These are phyloP conservation scores for Amanita rubescens DNA, from an alignment of 768 basidiomycete genomes.

Conservation along the genomic window DNA sequence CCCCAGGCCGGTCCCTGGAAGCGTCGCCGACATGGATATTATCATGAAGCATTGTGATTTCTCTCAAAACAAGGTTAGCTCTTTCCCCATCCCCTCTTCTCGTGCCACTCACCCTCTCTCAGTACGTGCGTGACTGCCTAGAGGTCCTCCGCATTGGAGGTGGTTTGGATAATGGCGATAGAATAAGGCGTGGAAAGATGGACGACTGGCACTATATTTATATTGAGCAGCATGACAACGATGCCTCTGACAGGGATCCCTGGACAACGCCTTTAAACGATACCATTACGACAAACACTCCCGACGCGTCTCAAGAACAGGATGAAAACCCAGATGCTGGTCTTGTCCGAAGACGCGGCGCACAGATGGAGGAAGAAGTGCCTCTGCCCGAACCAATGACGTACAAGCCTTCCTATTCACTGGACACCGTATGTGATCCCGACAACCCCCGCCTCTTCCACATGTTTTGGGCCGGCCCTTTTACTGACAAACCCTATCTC, in stretches of 20 bases:
- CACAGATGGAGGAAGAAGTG: conserved; percentile 51
- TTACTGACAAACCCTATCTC: conserved; percentile 95
- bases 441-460: conserved; percentile 84
- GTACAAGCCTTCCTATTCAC: conserved; percentile 34
- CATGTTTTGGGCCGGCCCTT: conserved; percentile 95
- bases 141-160: conserved; percentile 84
- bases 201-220: conserved; percentile 81
- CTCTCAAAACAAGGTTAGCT: conserved; percentile 53
- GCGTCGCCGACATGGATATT: conserved; percentile 83
- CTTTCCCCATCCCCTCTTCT: not conserved
- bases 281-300: conserved; percentile 6
- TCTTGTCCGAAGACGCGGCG: conserved; percentile 48
- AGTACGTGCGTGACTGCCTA: conserved; percentile 95
- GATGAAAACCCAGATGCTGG: conserved; percentile 42
- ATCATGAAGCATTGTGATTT: conserved; percentile 87
- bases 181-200: conserved; percentile 64
- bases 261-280: not conserved
- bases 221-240: conserved; percentile 40
- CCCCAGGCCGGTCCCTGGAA: conserved; percentile 73
- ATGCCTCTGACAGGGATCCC: conserved; percentile 14
- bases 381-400: conserved; percentile 39
- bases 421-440: conserved; percentile 51
- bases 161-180: conserved; percentile 70
- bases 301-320: not conserved
- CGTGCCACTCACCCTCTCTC: conserved; percentile 1